Base-by-base conservation (phyloP, 257 asterid species). In the Jacaranda mimosifolia region DNA sequence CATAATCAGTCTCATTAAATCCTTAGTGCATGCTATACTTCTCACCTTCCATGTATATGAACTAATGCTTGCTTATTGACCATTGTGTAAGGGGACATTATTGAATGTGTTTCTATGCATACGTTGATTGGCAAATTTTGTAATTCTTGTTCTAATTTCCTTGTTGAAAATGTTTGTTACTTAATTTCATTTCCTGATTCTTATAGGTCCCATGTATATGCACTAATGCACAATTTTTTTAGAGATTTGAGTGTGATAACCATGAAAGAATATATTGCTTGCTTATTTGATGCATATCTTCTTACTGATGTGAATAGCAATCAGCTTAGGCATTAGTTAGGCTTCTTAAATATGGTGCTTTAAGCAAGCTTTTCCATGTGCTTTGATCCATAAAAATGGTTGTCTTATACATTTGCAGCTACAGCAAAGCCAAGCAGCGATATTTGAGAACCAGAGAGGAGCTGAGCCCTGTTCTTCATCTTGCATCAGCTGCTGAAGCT, bases 401-500 rank as follows among this genome's bases (percentile, higher is more conserved):
- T 40, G 10, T 49, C 39, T 35, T 73, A 39, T 72, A 42, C 77
- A 40, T n/a, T 75, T 52, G 66, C 92, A 93, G 97, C 89, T 96
- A 96, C 85, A 90, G 91, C 88, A 89, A 83, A 80, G 97, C 99
- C 80, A 93, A 96, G 76, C 93, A 90, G 79, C 90, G 97, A 35
- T 91, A 96, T 81, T 70, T 93, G 83, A 85, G 83, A 70, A 87
- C 71, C 83, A 84, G 96, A 87, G 85, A 88, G 79, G 82, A 88
- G 86, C 87, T 93, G 74, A 88, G 88, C 83, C 97, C 99, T 38
- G 90, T 72, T 38, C 91, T 93, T 80, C 98, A 96, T 89, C 98
- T 96, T 80, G 96, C 91, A 19, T 86, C 99, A 70, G 99, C 98
- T 70, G 98, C 97, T 71, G 98, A 96, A 80, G 98, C 99, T 56